Evolutionary conservation across 768 basidiomycete species (phyloP).

Genomic region (Serendipita sp.): DNA sequence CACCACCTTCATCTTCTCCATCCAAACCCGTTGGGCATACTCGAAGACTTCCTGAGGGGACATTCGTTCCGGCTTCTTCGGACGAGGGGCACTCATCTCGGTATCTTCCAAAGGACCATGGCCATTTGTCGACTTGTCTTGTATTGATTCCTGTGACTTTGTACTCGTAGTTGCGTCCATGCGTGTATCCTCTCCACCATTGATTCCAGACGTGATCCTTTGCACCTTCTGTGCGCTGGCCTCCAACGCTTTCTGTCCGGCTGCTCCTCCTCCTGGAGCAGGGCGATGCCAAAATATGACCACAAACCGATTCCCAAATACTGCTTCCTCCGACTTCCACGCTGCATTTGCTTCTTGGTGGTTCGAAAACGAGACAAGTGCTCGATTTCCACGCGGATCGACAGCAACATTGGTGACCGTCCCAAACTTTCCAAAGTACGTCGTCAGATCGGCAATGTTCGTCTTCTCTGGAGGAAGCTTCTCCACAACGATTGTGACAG

Average conservation of each 20-base stretch:
- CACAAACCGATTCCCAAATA: conserved; percentile 87
- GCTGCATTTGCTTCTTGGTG: conserved; percentile 77
- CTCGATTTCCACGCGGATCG: conserved; percentile 56
- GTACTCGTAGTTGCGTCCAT: not conserved
- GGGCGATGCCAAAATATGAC: conserved; percentile 93
- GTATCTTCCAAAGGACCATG: not conserved
- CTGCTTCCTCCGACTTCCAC: conserved; percentile 88
- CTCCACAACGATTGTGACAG: conserved; percentile 78
- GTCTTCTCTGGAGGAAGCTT: conserved; percentile 82
- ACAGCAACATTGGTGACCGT: conserved; percentile 85
- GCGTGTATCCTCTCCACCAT: not conserved
- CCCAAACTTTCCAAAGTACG: conserved; percentile 86
- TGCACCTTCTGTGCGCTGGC: conserved; percentile 66
- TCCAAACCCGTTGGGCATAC: not conserved
- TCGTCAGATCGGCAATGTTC: conserved; percentile 58
- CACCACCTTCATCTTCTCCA: conserved; percentile 4
- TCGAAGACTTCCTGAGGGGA: not conserved
- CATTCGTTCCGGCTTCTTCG: conserved; percentile 4
- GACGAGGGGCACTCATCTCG: conserved; percentile 9
- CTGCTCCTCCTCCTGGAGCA: conserved; percentile 76
- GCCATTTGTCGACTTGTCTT: conserved; percentile 10
- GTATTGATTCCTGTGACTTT: not conserved
- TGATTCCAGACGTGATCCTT: conserved; percentile 27
- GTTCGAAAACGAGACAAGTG: conserved; percentile 70
- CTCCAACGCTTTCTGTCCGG: conserved; percentile 61